A percentile compares a stretch with the other conserved stretches of the same genome.
phyloP scores from a whole-genome alignment of 2,329 filamentous ascomycete species.

The Penicillium sp. region DNA sequence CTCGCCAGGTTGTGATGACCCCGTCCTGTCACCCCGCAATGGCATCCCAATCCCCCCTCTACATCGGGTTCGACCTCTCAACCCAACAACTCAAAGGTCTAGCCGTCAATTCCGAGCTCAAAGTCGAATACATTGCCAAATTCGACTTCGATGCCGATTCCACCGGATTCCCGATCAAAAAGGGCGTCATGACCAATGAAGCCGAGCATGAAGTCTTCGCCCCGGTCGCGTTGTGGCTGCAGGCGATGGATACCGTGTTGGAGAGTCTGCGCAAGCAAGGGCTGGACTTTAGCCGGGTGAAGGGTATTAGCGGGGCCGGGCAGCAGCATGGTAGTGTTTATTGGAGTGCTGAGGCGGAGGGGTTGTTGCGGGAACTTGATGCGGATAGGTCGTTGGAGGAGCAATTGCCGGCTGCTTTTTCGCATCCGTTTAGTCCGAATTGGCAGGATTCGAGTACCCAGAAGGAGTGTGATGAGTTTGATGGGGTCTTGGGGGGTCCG shows the following conservation, averaged over 20 bases:
- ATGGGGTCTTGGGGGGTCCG: slow-evolving; percentile 69
- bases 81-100: slow-evolving; percentile 97
- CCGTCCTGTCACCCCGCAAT: slow-evolving; percentile 32
- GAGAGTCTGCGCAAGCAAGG: slow-evolving; percentile 71
- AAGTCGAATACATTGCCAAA: slow-evolving; percentile 81
- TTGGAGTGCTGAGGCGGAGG: slow-evolving; percentile 76
- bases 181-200: slow-evolving; percentile 85
- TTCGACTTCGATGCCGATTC: slow-evolving; percentile 94
- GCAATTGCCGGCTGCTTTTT: slow-evolving; percentile 76
- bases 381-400: slow-evolving; percentile 67
- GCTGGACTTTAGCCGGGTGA: slow-evolving; percentile 75
- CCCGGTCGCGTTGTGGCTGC: slow-evolving; percentile 92
- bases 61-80: slow-evolving; percentile 93
- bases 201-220: slow-evolving; percentile 88
- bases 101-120: slow-evolving; percentile 81
- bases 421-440: slow-evolving; percentile 87
- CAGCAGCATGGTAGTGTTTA: slow-evolving; percentile 99
- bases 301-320: slow-evolving; percentile 85
- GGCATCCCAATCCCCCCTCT: slow-evolving; percentile 65
- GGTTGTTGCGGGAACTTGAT: slow-evolving; percentile 67
- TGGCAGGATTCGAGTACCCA: slow-evolving; percentile 99
- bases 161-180: slow-evolving; percentile 76
- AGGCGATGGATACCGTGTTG: slow-evolving; percentile 87
- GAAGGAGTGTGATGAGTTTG: slow-evolving; percentile 86
- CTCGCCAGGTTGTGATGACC: background rate